Evolutionary conservation across 345 rosid species (phyloP).

Genomic region (Atalantia buxifolia): DNA sequence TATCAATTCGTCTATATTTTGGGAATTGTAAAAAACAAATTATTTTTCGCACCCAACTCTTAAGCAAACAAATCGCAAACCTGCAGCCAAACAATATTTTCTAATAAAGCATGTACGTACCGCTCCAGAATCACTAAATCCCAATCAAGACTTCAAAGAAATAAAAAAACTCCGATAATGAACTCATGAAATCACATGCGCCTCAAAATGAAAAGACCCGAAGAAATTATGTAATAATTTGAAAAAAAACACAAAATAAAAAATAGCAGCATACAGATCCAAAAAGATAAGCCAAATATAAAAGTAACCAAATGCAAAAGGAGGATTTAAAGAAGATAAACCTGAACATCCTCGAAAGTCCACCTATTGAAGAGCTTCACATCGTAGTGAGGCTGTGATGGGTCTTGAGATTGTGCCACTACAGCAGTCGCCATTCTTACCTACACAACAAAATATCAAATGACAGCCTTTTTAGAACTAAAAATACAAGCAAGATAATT

Average conservation of each 20-base stretch:
- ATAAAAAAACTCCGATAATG: neutral
- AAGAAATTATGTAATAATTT: too few relatives aligned
- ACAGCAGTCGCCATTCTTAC: conserved; percentile 28
- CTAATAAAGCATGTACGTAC: neutral
- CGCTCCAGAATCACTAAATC: neutral
- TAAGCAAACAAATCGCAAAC: neutral
- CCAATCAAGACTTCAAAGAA: neutral
- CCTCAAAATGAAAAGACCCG: neutral
- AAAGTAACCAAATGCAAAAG: neutral
- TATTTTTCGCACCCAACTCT: neutral
- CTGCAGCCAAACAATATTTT: too few relatives aligned
- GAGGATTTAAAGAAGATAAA: neutral
- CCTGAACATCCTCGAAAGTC: conserved; percentile 77
- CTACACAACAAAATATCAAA: neutral
- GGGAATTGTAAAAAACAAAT: neutral
- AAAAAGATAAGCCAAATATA: neutral
- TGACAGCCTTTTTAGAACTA: neutral
- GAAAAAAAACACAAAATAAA: too few relatives aligned
- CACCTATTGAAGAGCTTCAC: conserved; percentile 90
- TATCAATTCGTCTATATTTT: too few relatives aligned
- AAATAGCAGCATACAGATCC: neutral
- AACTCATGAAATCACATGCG: neutral
- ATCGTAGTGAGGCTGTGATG: conserved; percentile 27
- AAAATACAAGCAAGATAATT: too few relatives aligned
- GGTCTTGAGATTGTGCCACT: neutral